Evolutionary conservation across 768 basidiomycete species (phyloP).

Genomic region (Pleurotus salmoneostramineus): DNA sequence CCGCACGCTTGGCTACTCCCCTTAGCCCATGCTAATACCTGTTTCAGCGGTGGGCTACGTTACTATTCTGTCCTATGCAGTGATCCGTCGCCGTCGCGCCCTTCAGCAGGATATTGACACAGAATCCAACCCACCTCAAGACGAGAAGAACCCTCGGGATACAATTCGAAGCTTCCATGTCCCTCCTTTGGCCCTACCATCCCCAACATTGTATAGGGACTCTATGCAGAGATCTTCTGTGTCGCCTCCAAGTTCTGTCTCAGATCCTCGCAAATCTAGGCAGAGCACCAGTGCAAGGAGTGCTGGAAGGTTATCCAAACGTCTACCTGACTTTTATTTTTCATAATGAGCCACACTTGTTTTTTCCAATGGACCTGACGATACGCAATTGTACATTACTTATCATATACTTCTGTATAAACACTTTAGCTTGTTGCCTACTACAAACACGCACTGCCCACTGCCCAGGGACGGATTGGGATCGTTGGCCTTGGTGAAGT

Average conservation of each 20-base stretch:
- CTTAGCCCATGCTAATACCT: background rate
- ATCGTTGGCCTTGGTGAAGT: too few relatives aligned
- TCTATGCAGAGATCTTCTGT: background rate
- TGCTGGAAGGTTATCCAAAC: constrained; percentile 4
- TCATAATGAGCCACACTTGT: background rate
- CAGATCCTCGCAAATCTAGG: background rate
- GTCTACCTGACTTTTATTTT: constrained; percentile 6
- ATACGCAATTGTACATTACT: background rate
- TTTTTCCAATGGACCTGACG: background rate
- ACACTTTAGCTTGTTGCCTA: background rate
- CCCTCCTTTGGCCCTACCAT: constrained; percentile 8
- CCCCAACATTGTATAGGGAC: background rate
- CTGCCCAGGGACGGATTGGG: too few relatives aligned
- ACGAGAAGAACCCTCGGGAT: background rate
- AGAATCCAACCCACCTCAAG: background rate
- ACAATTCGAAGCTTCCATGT: background rate
- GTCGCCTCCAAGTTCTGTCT: background rate
- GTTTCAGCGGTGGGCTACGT: constrained; percentile 8
- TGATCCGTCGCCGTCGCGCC: constrained; percentile 23
- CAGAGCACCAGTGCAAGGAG: background rate
- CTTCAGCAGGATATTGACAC: background rate
- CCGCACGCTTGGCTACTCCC: too few relatives aligned
- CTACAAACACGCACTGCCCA: background rate
- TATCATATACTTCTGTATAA: background rate
- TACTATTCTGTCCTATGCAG: constrained; percentile 27